These are phyloP conservation scores for Fraxinus albicans DNA, from an alignment of 305 asterid genomes.

Conservation along the genomic window DNA sequence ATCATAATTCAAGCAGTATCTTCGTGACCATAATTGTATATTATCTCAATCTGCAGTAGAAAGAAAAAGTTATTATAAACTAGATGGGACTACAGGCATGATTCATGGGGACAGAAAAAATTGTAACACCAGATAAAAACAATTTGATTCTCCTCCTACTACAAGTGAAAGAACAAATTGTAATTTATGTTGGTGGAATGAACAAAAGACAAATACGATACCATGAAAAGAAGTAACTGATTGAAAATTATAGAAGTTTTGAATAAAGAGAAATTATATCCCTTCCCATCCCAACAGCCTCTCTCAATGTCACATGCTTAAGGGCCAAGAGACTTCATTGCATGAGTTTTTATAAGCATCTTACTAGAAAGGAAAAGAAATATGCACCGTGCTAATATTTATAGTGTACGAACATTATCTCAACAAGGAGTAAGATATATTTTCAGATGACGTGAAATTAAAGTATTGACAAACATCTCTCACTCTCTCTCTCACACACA, in stretches of 20 bases:
- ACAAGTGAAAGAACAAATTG: background rate
- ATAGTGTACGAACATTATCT: background rate
- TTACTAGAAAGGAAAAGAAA: background rate
- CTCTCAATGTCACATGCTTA: background rate
- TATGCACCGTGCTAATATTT: background rate
- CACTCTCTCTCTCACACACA: background rate
- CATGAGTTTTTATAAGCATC: background rate
- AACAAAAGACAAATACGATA: background rate
- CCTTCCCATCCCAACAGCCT: background rate
- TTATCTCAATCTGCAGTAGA: conserved; percentile 66
- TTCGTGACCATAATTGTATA: conserved; percentile 76
- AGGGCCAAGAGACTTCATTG: background rate
- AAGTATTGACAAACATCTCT: background rate
- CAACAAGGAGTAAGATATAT: background rate
- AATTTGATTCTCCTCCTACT: background rate
- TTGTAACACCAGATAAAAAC: background rate
- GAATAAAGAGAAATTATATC: background rate
- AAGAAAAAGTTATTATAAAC: background rate
- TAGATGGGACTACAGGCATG: background rate
- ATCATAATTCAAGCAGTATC: conserved; percentile 38
- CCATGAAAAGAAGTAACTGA: background rate
- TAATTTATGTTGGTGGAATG: background rate
- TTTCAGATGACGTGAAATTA: background rate
- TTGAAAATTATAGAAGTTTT: background rate
- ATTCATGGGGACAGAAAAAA: background rate